Conservation (phyloP, 192 early-diverging fungal genomes). For the Helicostylum pulchrum region DNA sequence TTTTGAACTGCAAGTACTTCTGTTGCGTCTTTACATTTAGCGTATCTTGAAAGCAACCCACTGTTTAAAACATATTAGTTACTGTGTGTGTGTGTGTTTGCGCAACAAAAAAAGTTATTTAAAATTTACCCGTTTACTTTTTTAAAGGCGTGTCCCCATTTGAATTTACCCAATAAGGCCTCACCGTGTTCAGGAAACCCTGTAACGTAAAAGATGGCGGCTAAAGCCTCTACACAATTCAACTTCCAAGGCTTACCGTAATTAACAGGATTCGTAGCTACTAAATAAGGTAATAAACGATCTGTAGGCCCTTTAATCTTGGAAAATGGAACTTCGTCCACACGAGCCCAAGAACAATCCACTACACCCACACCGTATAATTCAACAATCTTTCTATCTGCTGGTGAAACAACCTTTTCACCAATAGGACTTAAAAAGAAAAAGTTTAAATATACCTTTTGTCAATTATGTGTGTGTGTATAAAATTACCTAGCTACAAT, state of each 20-base stretch:
- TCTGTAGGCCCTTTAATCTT: slow-evolving; percentile 83
- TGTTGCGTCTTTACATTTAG: slow-evolving; percentile 66
- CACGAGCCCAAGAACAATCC: slow-evolving; percentile 95
- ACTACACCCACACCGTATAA: slow-evolving; percentile 85
- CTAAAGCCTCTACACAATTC: slow-evolving; percentile 97
- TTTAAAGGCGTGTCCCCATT: slow-evolving; percentile 92
- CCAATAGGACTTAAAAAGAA: slow-evolving; percentile 70
- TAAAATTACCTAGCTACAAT: slow-evolving; percentile 73
- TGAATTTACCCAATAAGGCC: slow-evolving; percentile 81
- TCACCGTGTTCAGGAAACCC: slow-evolving; percentile 69
- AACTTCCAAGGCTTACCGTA: slow-evolving; percentile 95
- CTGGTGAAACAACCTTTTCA: slow-evolving; percentile 80
- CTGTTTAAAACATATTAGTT: slow-evolving; percentile 30
- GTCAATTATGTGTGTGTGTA: not conserved
- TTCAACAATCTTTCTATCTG: slow-evolving; percentile 75
- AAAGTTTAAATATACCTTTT: not conserved
- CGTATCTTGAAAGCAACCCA: slow-evolving; percentile 72
- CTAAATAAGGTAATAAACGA: slow-evolving; percentile 87
- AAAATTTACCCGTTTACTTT: slow-evolving; percentile 75
- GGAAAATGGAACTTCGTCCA: slow-evolving; percentile 92
- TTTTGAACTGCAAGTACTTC: slow-evolving; percentile 76
- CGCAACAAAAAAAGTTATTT: no score
- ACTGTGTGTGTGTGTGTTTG: no score
- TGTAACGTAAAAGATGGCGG: slow-evolving; percentile 88
- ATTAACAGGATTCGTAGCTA: slow-evolving; percentile 97